These are phyloP conservation scores for Sporisorium iseilematis-ciliati DNA, from an alignment of 1,284 basidiomycete genomes.

Conservation along the genomic window DNA sequence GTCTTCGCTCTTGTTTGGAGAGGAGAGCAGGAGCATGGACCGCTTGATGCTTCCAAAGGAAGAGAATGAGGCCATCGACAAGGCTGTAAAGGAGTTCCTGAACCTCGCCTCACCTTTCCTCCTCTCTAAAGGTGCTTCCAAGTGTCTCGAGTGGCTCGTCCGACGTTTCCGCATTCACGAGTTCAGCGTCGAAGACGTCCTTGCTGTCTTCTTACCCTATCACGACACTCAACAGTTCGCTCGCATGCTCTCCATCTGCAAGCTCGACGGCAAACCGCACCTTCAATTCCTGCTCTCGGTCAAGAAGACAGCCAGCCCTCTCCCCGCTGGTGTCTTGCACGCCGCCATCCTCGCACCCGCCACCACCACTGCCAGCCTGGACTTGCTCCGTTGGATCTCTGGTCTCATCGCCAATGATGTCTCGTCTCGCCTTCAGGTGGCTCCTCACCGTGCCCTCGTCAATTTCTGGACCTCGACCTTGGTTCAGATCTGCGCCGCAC, in stretches of 20 bases:
- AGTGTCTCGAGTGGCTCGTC: slow-evolving; percentile 96
- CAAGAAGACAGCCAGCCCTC: slow-evolving; percentile 59
- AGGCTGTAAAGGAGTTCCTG: slow-evolving; percentile 77
- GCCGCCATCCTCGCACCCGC: slow-evolving; percentile 63
- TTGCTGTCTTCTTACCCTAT: slow-evolving; percentile 90
- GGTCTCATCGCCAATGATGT: slow-evolving; percentile 73
- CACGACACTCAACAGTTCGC: slow-evolving; percentile 94
- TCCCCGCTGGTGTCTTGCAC: slow-evolving; percentile 59
- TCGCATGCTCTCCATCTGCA: slow-evolving; percentile 89
- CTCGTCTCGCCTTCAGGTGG: slow-evolving; percentile 73
- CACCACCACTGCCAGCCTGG: slow-evolving; percentile 73
- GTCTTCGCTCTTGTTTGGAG: slow-evolving; percentile 84
- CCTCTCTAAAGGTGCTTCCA: slow-evolving; percentile 83
- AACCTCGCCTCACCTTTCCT: slow-evolving; percentile 82
- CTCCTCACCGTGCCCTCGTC: slow-evolving; percentile 79
- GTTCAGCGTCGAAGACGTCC: slow-evolving; percentile 85
- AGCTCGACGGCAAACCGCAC: slow-evolving; percentile 66
- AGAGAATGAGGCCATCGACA: slow-evolving; percentile 77
- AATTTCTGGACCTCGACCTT: slow-evolving; percentile 86
- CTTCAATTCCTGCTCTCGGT: slow-evolving; percentile 59
- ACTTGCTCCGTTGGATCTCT: slow-evolving; percentile 77
- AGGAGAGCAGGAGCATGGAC: slow-evolving; percentile 81
- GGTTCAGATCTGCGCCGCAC: slow-evolving; percentile 76
- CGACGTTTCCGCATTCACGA: slow-evolving; percentile 93
- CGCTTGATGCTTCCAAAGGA: slow-evolving; percentile 82